Base-by-base conservation (phyloP, 257 asterid genomes). In the Fraxinus quadrangulata region DNA sequence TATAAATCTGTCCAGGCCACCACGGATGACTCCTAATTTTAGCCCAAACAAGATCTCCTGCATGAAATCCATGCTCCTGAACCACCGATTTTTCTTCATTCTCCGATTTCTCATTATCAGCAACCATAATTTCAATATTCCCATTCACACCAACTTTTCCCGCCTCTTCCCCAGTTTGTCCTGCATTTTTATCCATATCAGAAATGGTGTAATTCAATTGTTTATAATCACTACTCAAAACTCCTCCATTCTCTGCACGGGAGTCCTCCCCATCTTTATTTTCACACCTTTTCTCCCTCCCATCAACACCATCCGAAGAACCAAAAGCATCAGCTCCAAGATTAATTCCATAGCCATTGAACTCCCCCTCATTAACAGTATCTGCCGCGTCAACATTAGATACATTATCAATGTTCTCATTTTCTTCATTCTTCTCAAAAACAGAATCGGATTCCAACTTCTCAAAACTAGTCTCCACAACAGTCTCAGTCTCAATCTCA, bases 1-100 rank as follows among this genome's bases (percentile, higher is more conserved):
- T 94, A 63, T 89, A 92, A 36, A 95, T 77, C 81, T 91, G 92
- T 3, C 97, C 98, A 0, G 98, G 99, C 97, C 97, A 95, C 98
- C 98, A 93, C 0, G 94, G 96, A 76, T 93, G 94, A 70, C 88
- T 80, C 84, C 81, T 93, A 11, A 91, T 82, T 84, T 93, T 93
- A 5, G 91, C 96, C 99, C 99, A 95, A 5, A 95, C 98, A 28
- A 91, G 80, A 73, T 95, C 99, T 54, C 98, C 98, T 1, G 84
- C 94, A n/a, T 78, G 77, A 80, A 86, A 93, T 4, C 14, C 85
- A 17, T 78, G 80, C 39, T 81, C 73, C 40, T 34, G 21, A 36
- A 61, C 75, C 79, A 74, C 85, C 81, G 51, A 12, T 78, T 51
- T 81, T 72, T 79, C 82, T 37, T 73, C 83, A 67, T 69, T 72